A percentile compares a stretch with the other conserved stretches of the same genome.
phyloP scores from a whole-genome alignment of 371 early-diverging fungal species.

The Lichtheimia hyalospora region DNA sequence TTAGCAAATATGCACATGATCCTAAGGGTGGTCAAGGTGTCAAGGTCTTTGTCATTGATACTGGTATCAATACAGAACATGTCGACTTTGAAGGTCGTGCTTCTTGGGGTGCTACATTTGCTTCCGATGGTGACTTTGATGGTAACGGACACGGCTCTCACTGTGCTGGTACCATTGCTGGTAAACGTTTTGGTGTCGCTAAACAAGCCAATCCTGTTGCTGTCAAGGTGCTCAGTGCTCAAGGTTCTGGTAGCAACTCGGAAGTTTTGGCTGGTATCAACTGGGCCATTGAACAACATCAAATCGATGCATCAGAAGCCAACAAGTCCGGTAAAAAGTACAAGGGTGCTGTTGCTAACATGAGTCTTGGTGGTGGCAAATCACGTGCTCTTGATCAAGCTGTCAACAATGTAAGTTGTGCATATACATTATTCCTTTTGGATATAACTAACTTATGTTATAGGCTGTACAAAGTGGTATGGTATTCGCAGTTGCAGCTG shows the following conservation, averaged over 20 bases:
- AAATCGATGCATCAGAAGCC: constrained; percentile 28
- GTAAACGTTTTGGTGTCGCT: constrained; percentile 88
- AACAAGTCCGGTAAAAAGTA: constrained; percentile 25
- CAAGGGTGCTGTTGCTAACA: constrained; percentile 67
- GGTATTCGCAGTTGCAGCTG: constrained; percentile 97
- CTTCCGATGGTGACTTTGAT: constrained; percentile 70
- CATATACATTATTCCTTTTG: too few relatives aligned
- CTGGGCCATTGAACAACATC: constrained; percentile 58
- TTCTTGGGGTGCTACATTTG: constrained; percentile 70
- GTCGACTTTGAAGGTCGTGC: constrained; percentile 87
- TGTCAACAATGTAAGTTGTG: constrained; percentile 6
- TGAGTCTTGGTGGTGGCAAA: constrained; percentile 93
- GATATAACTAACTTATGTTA: too few relatives aligned
- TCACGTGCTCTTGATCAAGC: constrained; percentile 83
- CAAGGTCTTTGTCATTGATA: constrained; percentile 86
- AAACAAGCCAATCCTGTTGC: constrained; percentile 89
- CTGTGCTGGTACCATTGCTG: constrained; percentile 93
- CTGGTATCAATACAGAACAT: constrained; percentile 80
- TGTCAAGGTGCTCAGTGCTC: constrained; percentile 88
- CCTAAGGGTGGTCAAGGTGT: constrained; percentile 76
- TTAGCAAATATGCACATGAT: constrained; percentile 76
- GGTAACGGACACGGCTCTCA: constrained; percentile 91
- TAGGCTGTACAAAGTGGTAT: constrained; percentile 81
- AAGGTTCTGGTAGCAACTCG: constrained; percentile 81
- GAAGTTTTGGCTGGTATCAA: constrained; percentile 79